A percentile compares a stretch with the other conserved stretches of the same genome.
Conservation (phyloP, 2,329 filamentous ascomycete species). For the Stromatinia cepivora region DNA sequence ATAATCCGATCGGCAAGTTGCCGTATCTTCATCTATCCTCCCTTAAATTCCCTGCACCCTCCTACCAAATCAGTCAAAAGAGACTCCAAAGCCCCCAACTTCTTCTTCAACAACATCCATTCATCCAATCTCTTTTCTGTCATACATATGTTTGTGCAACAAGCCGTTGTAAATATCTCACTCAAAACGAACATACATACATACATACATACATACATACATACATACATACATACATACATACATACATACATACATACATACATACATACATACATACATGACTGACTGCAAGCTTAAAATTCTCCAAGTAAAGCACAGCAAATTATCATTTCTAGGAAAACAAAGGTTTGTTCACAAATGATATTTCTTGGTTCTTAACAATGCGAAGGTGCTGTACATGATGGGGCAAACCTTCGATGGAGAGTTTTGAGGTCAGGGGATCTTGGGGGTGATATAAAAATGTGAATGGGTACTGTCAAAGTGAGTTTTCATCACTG, state of each 20-base stretch:
- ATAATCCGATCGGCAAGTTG: conserved; percentile 11
- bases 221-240: not conserved
- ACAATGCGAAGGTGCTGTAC: not conserved
- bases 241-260: not conserved
- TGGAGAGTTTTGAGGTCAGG: not conserved
- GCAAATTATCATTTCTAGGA: not conserved
- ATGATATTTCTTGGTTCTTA: not conserved
- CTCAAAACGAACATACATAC: not conserved
- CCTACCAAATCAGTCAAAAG: not conserved
- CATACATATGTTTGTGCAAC: not conserved
- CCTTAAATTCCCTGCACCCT: not conserved
- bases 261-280: not conserved
- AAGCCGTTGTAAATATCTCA: not conserved
- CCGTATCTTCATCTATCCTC: conserved; percentile 6
- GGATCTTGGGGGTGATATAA: not conserved
- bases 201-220: not conserved
- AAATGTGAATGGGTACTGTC: not conserved
- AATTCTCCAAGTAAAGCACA: not conserved
- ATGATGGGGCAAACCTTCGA: not conserved
- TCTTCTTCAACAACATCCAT: not conserved
- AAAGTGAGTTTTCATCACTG: not conserved
- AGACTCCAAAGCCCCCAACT: not conserved
- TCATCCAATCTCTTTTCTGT: not conserved
- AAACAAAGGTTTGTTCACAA: not conserved
- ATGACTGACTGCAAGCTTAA: not conserved